phyloP scores from a whole-genome alignment of 208 protist species.

The Trypanosoma melophagium region DNA sequence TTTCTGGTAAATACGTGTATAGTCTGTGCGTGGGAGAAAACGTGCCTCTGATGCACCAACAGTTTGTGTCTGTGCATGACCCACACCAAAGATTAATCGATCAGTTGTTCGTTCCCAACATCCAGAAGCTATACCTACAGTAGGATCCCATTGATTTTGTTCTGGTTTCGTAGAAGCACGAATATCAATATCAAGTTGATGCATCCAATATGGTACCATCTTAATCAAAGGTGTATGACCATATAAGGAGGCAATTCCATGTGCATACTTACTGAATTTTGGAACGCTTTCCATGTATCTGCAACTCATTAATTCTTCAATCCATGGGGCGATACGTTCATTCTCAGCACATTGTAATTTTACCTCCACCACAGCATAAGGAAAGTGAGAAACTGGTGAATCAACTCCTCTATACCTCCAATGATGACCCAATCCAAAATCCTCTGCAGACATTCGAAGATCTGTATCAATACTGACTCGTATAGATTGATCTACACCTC shows the following conservation, averaged over 20 bases:
- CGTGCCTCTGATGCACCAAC: conserved; percentile 80
- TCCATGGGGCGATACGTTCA: conserved; percentile 86
- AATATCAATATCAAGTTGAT: conserved; percentile 87
- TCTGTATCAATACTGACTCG: conserved; percentile 89
- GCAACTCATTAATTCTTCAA: conserved; percentile 88
- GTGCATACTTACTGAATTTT: conserved; percentile 91
- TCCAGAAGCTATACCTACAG: conserved; percentile 67
- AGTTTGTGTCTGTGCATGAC: conserved; percentile 75
- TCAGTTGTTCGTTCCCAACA: conserved; percentile 81
- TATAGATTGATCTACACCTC: conserved; percentile 78
- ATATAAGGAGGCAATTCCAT: conserved; percentile 87
- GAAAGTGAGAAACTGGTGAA: conserved; percentile 68
- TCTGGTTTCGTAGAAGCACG: conserved; percentile 86
- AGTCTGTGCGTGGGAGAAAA: conserved; percentile 80
- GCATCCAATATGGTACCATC: conserved; percentile 91
- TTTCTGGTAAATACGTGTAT: conserved; percentile 70
- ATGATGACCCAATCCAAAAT: conserved; percentile 85
- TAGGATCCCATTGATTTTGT: conserved; percentile 80
- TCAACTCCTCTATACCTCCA: conserved; percentile 83
- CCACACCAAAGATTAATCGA: conserved; percentile 74
- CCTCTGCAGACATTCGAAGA: conserved; percentile 72
- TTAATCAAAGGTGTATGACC: conserved; percentile 84
- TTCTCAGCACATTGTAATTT: conserved; percentile 90
- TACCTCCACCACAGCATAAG: conserved; percentile 87
- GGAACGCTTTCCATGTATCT: conserved; percentile 88